Percentiles rank a stretch among this genome's conserved stretches.
Evolutionary conservation across 164 flowering plant species (phyloP).

Genomic region (Amborella trichopoda): DNA sequence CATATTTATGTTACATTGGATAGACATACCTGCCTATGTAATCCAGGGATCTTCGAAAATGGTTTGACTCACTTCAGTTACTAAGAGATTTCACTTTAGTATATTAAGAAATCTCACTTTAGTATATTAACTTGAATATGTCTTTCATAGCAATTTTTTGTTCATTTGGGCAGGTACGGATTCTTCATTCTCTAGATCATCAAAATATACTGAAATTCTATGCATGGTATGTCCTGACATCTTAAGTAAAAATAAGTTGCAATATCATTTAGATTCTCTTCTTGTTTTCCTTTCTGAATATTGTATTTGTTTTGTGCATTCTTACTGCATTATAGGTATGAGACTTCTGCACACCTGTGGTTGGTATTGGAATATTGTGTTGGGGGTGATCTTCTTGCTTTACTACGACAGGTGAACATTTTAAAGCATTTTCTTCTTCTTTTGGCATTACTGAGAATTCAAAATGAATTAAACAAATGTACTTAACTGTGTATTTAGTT

Average conservation of each 20-base stretch:
- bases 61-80: too few relatives aligned
- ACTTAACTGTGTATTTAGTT: too few relatives aligned
- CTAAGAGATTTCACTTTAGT: too few relatives aligned
- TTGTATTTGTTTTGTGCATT: constrained; percentile 1
- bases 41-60: too few relatives aligned
- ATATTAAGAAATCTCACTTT: too few relatives aligned
- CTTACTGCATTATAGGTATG: constrained; percentile 47
- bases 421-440: too few relatives aligned
- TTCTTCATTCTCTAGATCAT: constrained; percentile 80
- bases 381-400: constrained; percentile 88
- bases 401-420: constrained; percentile 84
- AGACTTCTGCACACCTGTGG: constrained; percentile 96
- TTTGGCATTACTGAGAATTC: not conserved
- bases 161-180: constrained; percentile 48
- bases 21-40: too few relatives aligned
- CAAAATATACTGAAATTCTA: constrained; percentile 74
- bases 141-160: not conserved
- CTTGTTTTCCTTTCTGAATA: not conserved
- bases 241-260: not conserved
- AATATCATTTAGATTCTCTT: not conserved
- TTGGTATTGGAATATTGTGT: constrained; percentile 95
- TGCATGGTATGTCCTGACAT: constrained; percentile 53
- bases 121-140: too few relatives aligned
- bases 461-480: not conserved
- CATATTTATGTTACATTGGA: too few relatives aligned